Evolutionary conservation across 2,329 filamentous ascomycete genomes (phyloP), one percentile per base, ranked within the genome.

Genomic region (Colletotrichum scovillei): DNA sequence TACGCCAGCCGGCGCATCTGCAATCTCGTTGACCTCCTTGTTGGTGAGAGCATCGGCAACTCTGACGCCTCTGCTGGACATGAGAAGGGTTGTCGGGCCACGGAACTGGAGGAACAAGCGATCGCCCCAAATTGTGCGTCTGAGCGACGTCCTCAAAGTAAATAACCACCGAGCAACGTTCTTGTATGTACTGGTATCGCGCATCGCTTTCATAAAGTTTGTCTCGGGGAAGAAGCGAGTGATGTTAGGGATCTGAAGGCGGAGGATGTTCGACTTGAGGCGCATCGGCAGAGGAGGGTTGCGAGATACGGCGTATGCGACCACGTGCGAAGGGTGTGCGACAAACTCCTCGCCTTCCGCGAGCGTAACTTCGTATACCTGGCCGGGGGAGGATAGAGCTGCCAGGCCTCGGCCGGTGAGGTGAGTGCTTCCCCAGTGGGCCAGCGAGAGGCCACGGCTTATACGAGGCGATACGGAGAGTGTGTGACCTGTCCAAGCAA

Each of bases 401-500:
- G 95, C 89, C 26, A 99, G 87, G 1, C 97, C 97, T 76, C 97
- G 90, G 52, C 97, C 97, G 0, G 95, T 98, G 73, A 98, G 87
- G 75, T 94, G 90, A 14, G 96, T 95, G 84, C 91, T 97, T 78
- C 97, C 97, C 96, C 96, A 98, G 80, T 98, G 92, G 58, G 95
- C 92, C 64, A 98, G 80, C 69, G 93, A 92, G 80, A 98, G 88
- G 75, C 89, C 89, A 56, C 88, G 89, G 78, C 95, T 95, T 76
- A 97, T 87, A 59, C 91, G 92, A 3, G 95, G 94, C 46, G 91
- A 92, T 57, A 97, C 88, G 19, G 88, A 87, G 67, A 99, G 87
- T 0, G 94, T 95, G 81, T 97, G 94, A 32, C 97, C 97, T 0
- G 96, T 98, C 97, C 97, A 99, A 67, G 97, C 97, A n/a, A 98